Base-by-base conservation (phyloP, 2,329 filamentous ascomycete species). In the Fonsecaea pedrosoi region DNA sequence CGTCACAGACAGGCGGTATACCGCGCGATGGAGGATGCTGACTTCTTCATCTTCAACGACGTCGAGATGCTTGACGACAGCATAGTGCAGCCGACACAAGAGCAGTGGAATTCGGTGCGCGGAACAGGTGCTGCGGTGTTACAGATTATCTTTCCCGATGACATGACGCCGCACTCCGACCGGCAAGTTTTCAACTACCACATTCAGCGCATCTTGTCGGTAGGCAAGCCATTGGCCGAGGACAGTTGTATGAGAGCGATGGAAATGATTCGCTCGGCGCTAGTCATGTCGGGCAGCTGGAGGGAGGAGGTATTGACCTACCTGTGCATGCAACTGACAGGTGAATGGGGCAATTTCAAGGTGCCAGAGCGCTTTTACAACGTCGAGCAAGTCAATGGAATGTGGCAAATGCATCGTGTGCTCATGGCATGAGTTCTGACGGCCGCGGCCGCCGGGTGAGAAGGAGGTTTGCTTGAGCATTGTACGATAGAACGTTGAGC, bases 1-100 rank as follows among this genome's bases (percentile, higher is more conserved):
- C 75, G 78, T 8, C 76, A 78, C 53, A 56, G 70, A 61, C 71
- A 72, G 59, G 69, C 71, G 9, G 64, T 72, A 6, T 72, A 70
- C 58, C 69, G 67, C 37, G 62, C 71, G 21, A 64, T 71, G 65
- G 68, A 64, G 32, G 55, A 60, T 25, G 59, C 48, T 5, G 66
- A 71, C 45, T 72, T 70, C 57, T 71, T 68, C 60, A 66, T 72
- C 55, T 72, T 72, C 53, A 60, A 66, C 25, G 71, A 72, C 25
- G 42, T 62, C 35, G 59, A 68, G 25, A 57, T 62, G 25, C 53
- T 72, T n/a, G 60, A 56, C 4, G 13, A 25, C 12, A 59, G 48
- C 25, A 62, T 61, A 34, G 58, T 25, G 9, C 18, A 60, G 5
- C 69, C 69, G 25, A 67, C 57, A 25, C 50, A 48, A 48, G 58